Base-by-base conservation (phyloP, 169 alveolate genomes). In the Cryptosporidium ryanae region DNA sequence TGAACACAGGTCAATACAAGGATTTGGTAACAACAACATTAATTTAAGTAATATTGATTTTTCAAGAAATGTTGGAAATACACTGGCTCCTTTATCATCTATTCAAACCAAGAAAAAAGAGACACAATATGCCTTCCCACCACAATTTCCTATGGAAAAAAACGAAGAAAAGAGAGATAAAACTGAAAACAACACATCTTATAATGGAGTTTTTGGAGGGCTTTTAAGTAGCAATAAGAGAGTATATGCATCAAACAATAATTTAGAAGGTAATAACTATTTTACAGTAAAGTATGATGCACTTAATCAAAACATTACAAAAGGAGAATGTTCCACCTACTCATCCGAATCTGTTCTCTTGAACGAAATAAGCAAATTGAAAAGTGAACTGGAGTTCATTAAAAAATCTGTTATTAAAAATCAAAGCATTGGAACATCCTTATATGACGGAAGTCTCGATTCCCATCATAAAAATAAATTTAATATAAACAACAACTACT, bases 331-430 rank as follows among this genome's bases (percentile, higher is more conserved):
- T 54, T 21, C 64, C 64, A 25, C 34, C 8, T 12, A n/a, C 0
- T 52, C 63, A 52, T 21, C 21, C 12, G 63, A 52, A 7, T 29
- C 29, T n/a, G 43, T 25, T n/a, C 63, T 76, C 17, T 34, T 59
- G 8, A 32, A 55, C 8, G 87, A 76, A 70, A 76, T 76, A 32
- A 76, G 48, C n/a, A 50, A 61, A 27, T 48, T 76, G 15, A 76
- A 63, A 38, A 38, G 18, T n/a, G 87, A 76, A 31, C 48, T 76
- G 25, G 21, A 32, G 6, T 54, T 43, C 48, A 29, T 76, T 15
- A 76, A 61, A 31, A 64, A 61, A 29, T 27, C 46, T 0, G 3
- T 38, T 38, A 38, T 38, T 6, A 38, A 38, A 38, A 10, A 38
- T 38, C 46, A 0, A 38, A 38, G 8, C 46, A 38, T 1, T 1